Percentiles rank a stretch among this genome's conserved stretches.
phyloP scores from a whole-genome alignment of 1,284 basidiomycete genomes.

The Papiliotrema flavescens region DNA sequence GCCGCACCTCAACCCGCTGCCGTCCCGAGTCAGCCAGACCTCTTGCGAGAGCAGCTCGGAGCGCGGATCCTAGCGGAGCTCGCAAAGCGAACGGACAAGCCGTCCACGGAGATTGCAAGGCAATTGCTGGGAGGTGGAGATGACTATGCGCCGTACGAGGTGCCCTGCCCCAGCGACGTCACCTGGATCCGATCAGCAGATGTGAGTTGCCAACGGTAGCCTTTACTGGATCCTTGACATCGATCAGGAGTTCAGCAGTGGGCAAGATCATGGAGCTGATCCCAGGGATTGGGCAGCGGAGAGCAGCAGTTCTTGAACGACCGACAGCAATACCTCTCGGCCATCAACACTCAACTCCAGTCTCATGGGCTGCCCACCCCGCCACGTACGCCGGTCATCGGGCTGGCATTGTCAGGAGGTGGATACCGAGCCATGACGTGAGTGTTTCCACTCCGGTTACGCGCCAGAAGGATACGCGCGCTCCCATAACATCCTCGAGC shows the following conservation, averaged over 20 bases:
- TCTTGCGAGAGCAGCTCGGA: not conserved
- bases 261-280: not conserved
- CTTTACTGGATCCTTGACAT: not conserved
- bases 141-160: constrained; percentile 41
- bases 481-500: no score
- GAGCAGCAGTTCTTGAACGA: constrained; percentile 35
- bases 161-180: constrained; percentile 35
- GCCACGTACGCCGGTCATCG: constrained; percentile 45
- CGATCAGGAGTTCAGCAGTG: not conserved
- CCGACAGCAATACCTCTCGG: constrained; percentile 22
- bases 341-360: constrained; percentile 29
- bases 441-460: constrained; percentile 11
- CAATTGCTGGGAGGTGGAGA: constrained; percentile 15
- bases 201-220: no score
- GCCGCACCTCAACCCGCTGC: not conserved
- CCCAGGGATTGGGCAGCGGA: constrained; percentile 27
- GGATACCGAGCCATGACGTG: constrained; percentile 53
- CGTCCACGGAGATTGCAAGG: not conserved
- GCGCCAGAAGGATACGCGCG: no score
- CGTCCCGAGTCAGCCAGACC: not conserved
- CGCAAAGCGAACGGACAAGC: not conserved
- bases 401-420: constrained; percentile 51
- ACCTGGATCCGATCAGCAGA: constrained; percentile 42
- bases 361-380: constrained; percentile 29
- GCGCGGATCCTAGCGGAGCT: not conserved